Conservation (phyloP, 2,329 filamentous ascomycete genomes). For the Ramularia collo-cygni region DNA sequence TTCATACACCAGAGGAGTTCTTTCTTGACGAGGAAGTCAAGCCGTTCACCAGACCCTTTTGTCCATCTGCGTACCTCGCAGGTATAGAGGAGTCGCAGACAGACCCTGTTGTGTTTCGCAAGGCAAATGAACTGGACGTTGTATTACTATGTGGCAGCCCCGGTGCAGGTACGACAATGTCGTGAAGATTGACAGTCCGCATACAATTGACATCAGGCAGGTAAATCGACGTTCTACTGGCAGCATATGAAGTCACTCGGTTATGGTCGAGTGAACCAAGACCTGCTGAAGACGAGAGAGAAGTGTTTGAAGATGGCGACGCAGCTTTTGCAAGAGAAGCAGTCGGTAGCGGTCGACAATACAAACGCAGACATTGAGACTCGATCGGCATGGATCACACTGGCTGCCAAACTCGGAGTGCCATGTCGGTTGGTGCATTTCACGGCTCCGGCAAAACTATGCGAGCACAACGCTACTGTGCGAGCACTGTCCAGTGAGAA, state of each 20-base stretch:
- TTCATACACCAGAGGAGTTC: constrained; percentile 85
- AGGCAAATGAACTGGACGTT: constrained; percentile 62
- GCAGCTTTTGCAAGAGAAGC: constrained; percentile 56
- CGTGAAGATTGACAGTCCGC: no score
- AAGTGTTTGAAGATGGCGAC: constrained; percentile 65
- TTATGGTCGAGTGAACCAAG: constrained; percentile 85
- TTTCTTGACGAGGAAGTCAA: constrained; percentile 65
- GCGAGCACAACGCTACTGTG: constrained; percentile 82
- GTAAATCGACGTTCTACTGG: constrained; percentile 90
- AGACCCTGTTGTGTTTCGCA: constrained; percentile 41
- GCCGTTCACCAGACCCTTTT: constrained; percentile 63
- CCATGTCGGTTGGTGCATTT: constrained; percentile 84
- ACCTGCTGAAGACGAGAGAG: constrained; percentile 67
- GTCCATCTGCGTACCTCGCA: constrained; percentile 54
- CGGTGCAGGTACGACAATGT: constrained; percentile 45
- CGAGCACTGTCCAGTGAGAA: constrained; percentile 53
- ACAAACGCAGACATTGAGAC: constrained; percentile 83
- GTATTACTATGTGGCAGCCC: constrained; percentile 85
- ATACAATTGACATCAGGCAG: constrained; percentile 30
- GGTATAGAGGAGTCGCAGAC: constrained; percentile 20
- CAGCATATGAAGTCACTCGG: constrained; percentile 67
- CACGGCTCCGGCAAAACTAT: constrained; percentile 60
- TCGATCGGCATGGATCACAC: constrained; percentile 66
- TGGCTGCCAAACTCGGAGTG: constrained; percentile 64
- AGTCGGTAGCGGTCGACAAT: constrained; percentile 78